Evolutionary conservation across 148 eudicot species (phyloP).

Genomic region (Cornus kousa): DNA sequence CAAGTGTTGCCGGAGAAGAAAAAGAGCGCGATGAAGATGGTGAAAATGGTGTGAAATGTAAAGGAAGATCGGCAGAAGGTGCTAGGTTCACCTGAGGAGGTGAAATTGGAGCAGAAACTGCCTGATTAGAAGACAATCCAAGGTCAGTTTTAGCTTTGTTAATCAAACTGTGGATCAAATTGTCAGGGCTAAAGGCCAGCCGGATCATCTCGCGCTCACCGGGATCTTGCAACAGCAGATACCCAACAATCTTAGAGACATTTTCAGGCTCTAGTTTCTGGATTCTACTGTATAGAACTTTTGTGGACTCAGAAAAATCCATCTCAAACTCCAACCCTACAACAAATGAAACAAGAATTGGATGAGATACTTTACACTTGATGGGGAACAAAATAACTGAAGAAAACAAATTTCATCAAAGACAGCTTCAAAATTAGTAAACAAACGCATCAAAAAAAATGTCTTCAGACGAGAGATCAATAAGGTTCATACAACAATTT

Average conservation of each 20-base stretch:
- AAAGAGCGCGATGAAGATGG: constrained; percentile 23
- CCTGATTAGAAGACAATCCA: constrained; percentile 11
- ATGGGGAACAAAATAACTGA: neutral
- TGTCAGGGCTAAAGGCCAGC: constrained; percentile 36
- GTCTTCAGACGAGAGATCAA: neutral
- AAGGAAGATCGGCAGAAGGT: constrained; percentile 33
- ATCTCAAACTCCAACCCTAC: constrained; percentile 17
- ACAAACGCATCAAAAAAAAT: neutral
- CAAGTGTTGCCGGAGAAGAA: constrained; percentile 20
- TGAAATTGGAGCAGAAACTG: constrained; percentile 3
- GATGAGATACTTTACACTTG: neutral
- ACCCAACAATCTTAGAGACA: constrained; percentile 40
- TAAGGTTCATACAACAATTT: neutral
- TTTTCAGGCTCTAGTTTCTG: constrained; percentile 42
- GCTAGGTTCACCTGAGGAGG: constrained; percentile 21
- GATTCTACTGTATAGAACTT: constrained; percentile 34
- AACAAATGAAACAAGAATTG: neutral
- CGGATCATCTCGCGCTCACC: constrained; percentile 40
- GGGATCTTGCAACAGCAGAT: constrained; percentile 30
- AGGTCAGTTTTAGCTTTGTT: constrained; percentile 26
- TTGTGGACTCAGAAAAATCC: constrained; percentile 38
- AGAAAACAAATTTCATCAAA: neutral
- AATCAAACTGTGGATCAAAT: constrained; percentile 23
- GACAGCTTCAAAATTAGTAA: neutral
- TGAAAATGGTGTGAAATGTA: constrained; percentile 34